Evolutionary conservation across 306 rosid species (phyloP).

Genomic region (Glycine latifolia): DNA sequence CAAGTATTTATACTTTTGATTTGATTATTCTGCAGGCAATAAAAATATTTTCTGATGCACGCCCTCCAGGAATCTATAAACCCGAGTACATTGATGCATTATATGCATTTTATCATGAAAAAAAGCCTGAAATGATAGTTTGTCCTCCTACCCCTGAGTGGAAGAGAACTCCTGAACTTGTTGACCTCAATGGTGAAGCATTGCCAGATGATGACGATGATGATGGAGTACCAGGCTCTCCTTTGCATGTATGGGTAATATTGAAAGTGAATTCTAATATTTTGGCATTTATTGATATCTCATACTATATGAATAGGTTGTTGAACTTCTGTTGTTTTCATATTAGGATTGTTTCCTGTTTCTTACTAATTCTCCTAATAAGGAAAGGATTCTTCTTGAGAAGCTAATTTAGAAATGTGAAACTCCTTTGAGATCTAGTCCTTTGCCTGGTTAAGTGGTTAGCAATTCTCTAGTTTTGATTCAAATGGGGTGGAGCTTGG

Average conservation of each 20-base stretch:
- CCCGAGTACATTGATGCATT: slow-evolving; percentile 89
- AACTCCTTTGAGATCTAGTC: neutral
- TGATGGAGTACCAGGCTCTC: slow-evolving; percentile 72
- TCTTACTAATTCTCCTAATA: neutral
- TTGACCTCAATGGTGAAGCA: slow-evolving; percentile 95
- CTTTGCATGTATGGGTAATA: slow-evolving; percentile 70
- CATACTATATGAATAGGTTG: slow-evolving; percentile 33
- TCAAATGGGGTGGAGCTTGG: neutral
- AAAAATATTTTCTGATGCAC: slow-evolving; percentile 79
- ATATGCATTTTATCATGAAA: slow-evolving; percentile 88
- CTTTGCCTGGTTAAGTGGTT: neutral
- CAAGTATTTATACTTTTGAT: slow-evolving; percentile 33
- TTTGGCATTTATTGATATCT: slow-evolving; percentile 33
- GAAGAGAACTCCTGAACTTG: slow-evolving; percentile 90
- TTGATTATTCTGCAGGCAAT: slow-evolving; percentile 73
- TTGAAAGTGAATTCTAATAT: slow-evolving; percentile 41
- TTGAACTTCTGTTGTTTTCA: slow-evolving; percentile 11
- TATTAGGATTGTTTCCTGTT: slow-evolving; percentile 8
- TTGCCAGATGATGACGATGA: slow-evolving; percentile 73
- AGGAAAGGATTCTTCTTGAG: neutral
- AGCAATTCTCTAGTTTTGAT: neutral
- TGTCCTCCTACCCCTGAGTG: slow-evolving; percentile 97
- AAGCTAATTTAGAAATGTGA: no score
- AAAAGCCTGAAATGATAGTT: slow-evolving; percentile 71
- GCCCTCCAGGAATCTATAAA: slow-evolving; percentile 98